Evolutionary conservation across 2,329 filamentous ascomycete genomes (phyloP).

Genomic region (Zopfia rhizophila): DNA sequence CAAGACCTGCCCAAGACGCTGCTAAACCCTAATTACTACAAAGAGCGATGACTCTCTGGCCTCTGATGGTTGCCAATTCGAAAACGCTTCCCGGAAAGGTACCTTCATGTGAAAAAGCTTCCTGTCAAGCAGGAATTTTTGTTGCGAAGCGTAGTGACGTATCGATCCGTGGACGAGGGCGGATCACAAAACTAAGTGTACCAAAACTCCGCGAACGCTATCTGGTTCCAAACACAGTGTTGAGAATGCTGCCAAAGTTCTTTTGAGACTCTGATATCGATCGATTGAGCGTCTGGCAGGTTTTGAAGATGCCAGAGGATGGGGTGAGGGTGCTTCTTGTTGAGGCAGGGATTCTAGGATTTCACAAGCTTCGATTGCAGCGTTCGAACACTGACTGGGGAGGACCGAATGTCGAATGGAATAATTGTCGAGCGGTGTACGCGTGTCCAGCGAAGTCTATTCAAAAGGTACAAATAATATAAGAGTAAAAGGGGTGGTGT

Average conservation of each 20-base stretch:
- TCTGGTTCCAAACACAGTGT: background rate
- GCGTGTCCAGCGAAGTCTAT: slow-evolving; percentile 11
- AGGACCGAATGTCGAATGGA: slow-evolving; percentile 2
- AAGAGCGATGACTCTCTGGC: slow-evolving; percentile 13
- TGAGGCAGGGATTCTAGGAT: slow-evolving; percentile 34
- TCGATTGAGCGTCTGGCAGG: slow-evolving; percentile 6
- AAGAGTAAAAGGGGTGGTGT: slow-evolving; percentile 22
- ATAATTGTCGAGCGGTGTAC: background rate
- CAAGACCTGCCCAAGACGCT: no score
- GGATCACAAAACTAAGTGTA: slow-evolving; percentile 10
- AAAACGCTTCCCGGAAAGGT: slow-evolving; percentile 19
- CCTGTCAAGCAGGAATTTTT: slow-evolving; percentile 4
- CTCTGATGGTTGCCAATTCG: slow-evolving; percentile 17
- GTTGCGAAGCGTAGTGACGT: slow-evolving; percentile 24
- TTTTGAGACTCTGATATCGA: no score
- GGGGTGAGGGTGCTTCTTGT: slow-evolving; percentile 30
- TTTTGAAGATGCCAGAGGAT: background rate
- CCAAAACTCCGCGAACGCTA: no score
- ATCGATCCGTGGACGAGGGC: slow-evolving; percentile 11
- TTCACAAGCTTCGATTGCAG: slow-evolving; percentile 2
- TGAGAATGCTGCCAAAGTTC: no score
- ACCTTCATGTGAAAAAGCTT: slow-evolving; percentile 32
- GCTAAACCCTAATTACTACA: background rate
- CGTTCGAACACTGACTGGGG: slow-evolving; percentile 8
- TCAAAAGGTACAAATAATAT: slow-evolving; percentile 18